Evolutionary conservation across 169 alveolate species (phyloP), one percentile per base, ranked within the genome.

Genomic region (Theileria equi): DNA sequence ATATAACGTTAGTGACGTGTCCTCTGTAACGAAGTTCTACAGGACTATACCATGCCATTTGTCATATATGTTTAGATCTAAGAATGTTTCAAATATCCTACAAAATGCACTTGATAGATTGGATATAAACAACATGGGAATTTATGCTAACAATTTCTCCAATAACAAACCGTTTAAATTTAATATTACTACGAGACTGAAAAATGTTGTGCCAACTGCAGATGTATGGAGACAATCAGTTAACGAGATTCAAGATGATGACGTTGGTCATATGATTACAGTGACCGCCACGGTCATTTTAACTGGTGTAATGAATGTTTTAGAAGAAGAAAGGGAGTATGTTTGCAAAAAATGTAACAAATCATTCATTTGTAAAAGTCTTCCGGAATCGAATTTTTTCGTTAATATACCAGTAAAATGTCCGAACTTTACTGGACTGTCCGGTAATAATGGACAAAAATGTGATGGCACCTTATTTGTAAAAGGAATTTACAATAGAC

Each of bases 261-360:
- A 60, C 23, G 76, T 61, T 17, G 82, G 82, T 17, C 48, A 25
- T 28, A 3, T 71, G 41, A 61, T 71, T 5, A 28, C 32, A 0
- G 19, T 71, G 32, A 50, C 52, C 0, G 28, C 60, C 11, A 61
- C 69, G 10, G 76, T 71, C 7, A 52, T 64, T 38, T 47, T 45
- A 5, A n/a, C 76, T 23, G 76, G 76, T 64, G 84, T 55, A 25
- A 62, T 79, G 26, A 70, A 62, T 41, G 61, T 84, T 26, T 54
- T 84, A 8, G 91, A 84, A 29, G 88, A 79, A 25, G 82, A 70
- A 40, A 57, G 82, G 31, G 85, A 84, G 77, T 84, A 79, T 52
- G 58, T 66, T 1, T 84, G 91, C 69, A 79, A 29, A 34, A 78
- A 25, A n/a, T 84, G 91, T 36, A 69, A 45, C 31, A 36, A 71